Evolutionary conservation across 2,329 filamentous ascomycete species (phyloP).

Genomic region (Amauroascus niger): DNA sequence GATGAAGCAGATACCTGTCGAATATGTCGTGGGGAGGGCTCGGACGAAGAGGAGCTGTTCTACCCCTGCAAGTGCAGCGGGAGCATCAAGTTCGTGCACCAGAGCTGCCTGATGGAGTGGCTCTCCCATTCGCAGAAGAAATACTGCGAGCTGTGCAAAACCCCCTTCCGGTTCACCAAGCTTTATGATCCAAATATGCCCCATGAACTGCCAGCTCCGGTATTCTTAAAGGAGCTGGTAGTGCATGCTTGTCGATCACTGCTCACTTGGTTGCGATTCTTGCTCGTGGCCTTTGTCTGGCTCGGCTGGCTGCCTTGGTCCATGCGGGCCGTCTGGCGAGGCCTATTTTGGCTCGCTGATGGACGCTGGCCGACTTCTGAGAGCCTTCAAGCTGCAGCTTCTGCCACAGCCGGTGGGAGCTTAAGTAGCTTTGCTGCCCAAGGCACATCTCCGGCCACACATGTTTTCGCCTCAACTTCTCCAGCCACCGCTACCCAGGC

Average conservation of each 20-base stretch:
- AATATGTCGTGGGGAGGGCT: slow-evolving; percentile 87
- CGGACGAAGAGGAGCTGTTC: slow-evolving; percentile 74
- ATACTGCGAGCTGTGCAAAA: slow-evolving; percentile 98
- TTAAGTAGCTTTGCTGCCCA: slow-evolving; percentile 23
- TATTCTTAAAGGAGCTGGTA: slow-evolving; percentile 71
- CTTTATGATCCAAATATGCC: slow-evolving; percentile 95
- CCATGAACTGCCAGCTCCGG: slow-evolving; percentile 61
- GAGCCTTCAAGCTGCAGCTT: slow-evolving; percentile 17
- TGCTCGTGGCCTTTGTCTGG: slow-evolving; percentile 79
- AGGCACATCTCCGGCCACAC: slow-evolving; percentile 21
- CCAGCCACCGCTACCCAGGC: slow-evolving; percentile 22
- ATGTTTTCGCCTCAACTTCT: slow-evolving; percentile 20
- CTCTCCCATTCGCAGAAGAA: slow-evolving; percentile 98
- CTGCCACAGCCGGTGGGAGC: slow-evolving; percentile 16
- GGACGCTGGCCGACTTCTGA: slow-evolving; percentile 49
- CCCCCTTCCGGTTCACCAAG: slow-evolving; percentile 94
- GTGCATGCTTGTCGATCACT: slow-evolving; percentile 63
- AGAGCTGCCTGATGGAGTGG: slow-evolving; percentile 98
- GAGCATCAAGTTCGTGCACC: slow-evolving; percentile 97
- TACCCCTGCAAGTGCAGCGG: slow-evolving; percentile 98
- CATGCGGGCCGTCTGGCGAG: slow-evolving; percentile 85
- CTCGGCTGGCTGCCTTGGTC: slow-evolving; percentile 77
- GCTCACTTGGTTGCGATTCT: slow-evolving; percentile 65
- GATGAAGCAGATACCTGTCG: slow-evolving; percentile 76
- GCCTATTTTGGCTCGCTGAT: slow-evolving; percentile 89